Conservation (phyloP, 2,329 filamentous ascomycete genomes). For the Hypomyces perniciosus region DNA sequence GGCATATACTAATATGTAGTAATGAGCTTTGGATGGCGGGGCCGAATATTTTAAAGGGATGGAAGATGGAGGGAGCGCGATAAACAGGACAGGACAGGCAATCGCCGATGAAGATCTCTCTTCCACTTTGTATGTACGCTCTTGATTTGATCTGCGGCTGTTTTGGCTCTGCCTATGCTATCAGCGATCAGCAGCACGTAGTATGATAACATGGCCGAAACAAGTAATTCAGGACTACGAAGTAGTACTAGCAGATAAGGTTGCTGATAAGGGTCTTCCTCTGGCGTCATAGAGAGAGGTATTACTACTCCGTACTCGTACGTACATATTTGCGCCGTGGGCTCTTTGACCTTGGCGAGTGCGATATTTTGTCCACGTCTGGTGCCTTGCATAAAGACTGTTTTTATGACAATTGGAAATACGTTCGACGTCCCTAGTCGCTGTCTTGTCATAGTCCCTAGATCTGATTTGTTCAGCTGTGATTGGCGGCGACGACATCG, state of each 20-base stretch:
- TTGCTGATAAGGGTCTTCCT: background rate
- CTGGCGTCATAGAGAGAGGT: background rate
- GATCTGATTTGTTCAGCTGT: no score
- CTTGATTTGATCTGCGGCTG: conserved; percentile 2
- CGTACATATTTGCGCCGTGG: background rate
- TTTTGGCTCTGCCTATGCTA: background rate
- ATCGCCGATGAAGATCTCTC: conserved; percentile 3
- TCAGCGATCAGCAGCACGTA: no score
- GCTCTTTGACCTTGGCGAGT: background rate
- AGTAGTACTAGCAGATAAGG: background rate
- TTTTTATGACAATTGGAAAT: background rate
- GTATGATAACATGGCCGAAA: no score
- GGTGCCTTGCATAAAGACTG: background rate
- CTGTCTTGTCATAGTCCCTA: background rate
- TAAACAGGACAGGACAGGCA: conserved; percentile 4
- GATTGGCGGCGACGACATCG: no score
- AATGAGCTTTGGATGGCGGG: no score
- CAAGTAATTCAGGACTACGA: no score
- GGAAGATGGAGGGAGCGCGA: background rate
- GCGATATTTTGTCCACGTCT: conserved; percentile 6
- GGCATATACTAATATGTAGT: no score
- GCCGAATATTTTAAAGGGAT: background rate
- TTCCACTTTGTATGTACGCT: background rate
- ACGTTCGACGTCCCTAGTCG: no score
- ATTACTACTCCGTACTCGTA: no score